Conservation (phyloP, 495 filamentous ascomycete genomes). For the Penicillium ochrochloron region DNA sequence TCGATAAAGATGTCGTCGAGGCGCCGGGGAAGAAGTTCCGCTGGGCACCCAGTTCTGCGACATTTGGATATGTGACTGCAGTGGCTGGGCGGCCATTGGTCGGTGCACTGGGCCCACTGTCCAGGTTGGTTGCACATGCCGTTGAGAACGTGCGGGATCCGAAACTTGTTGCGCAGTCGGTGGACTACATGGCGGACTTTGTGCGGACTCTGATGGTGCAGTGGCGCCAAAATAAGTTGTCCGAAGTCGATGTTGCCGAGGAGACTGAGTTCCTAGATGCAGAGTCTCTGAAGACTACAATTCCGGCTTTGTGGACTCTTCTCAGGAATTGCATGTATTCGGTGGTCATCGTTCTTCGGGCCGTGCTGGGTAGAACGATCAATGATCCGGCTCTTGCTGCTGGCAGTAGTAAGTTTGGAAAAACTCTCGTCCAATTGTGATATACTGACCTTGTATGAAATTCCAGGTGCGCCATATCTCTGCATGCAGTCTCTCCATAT, state of each 20-base stretch:
- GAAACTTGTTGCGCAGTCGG: slow-evolving; percentile 61
- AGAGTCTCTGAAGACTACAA: slow-evolving; percentile 70
- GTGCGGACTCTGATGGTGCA: slow-evolving; percentile 71
- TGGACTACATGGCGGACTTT: slow-evolving; percentile 77
- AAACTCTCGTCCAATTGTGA: background rate
- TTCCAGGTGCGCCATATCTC: slow-evolving; percentile 65
- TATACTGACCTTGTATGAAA: slow-evolving; percentile 2
- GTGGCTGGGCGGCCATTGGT: slow-evolving; percentile 72
- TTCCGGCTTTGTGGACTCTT: slow-evolving; percentile 79
- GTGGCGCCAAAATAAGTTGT: slow-evolving; percentile 86
- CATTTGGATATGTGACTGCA: slow-evolving; percentile 58
- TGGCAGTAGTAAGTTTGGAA: slow-evolving; percentile 53
- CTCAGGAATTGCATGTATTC: slow-evolving; percentile 81
- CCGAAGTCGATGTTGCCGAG: slow-evolving; percentile 78
- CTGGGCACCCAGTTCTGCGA: slow-evolving; percentile 68
- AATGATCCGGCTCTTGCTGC: slow-evolving; percentile 57
- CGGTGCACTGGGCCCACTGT: slow-evolving; percentile 76
- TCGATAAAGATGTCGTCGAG: slow-evolving; percentile 75
- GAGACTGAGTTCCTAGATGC: slow-evolving; percentile 69
- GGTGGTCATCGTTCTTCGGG: slow-evolving; percentile 73
- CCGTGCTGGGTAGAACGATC: slow-evolving; percentile 70
- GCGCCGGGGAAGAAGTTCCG: slow-evolving; percentile 65
- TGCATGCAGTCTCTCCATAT: slow-evolving; percentile 77
- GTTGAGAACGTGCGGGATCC: slow-evolving; percentile 68
- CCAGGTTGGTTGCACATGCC: slow-evolving; percentile 74